These are phyloP conservation scores for thale cress (Arabidopsis thaliana) DNA, from an alignment of 345 rosid genomes.

Conservation along the genomic window DNA sequence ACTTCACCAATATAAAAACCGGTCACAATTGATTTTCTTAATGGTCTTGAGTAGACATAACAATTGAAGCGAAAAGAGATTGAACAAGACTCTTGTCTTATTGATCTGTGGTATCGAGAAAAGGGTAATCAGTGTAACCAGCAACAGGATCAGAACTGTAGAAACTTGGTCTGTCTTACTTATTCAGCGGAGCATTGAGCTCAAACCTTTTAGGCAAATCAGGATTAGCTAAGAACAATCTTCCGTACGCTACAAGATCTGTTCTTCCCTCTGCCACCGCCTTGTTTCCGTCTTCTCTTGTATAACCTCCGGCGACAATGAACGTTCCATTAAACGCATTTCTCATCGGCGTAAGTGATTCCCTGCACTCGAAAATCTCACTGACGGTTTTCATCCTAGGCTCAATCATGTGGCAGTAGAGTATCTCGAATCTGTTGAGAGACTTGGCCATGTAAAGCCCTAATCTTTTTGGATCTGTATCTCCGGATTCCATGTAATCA, in stretches of 20 bases:
- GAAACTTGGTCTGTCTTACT: constrained; percentile 55
- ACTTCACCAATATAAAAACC: not conserved
- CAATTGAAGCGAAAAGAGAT: not conserved
- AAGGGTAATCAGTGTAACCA: constrained; percentile 81
- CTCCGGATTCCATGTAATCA: constrained; percentile 57
- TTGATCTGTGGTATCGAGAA: constrained; percentile 43
- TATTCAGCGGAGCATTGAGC: constrained; percentile 58
- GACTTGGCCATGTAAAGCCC: constrained; percentile 69
- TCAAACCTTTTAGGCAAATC: constrained; percentile 70
- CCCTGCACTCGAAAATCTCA: constrained; percentile 33
- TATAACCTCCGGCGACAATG: constrained; percentile 52
- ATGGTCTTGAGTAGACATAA: not conserved
- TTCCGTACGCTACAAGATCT: constrained; percentile 66
- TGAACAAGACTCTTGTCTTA: not conserved
- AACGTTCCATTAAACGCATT: constrained; percentile 49
- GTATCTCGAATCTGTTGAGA: constrained; percentile 55
- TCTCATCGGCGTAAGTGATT: constrained; percentile 48
- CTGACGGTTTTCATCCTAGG: constrained; percentile 47
- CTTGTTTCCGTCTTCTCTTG: constrained; percentile 44
- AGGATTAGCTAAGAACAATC: constrained; percentile 71
- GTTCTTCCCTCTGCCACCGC: constrained; percentile 45
- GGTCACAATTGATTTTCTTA: not conserved
- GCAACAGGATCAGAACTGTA: constrained; percentile 49
- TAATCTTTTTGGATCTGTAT: constrained; percentile 61
- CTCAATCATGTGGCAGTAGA: constrained; percentile 59